phyloP scores from a whole-genome alignment of 1,139 yeast genomes.

The Taphrina deformans region DNA sequence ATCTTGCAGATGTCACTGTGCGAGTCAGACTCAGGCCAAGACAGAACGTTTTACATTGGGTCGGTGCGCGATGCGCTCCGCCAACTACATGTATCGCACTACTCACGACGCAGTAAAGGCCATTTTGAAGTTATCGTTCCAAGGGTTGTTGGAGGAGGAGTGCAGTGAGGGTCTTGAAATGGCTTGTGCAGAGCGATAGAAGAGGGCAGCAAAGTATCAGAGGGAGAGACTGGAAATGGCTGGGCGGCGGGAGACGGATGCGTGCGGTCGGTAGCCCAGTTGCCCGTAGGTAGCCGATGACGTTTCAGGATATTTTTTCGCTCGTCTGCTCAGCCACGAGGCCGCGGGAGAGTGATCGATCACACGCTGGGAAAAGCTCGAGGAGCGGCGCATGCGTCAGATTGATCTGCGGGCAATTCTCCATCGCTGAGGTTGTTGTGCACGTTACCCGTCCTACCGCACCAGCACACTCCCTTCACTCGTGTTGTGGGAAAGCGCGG shows the following conservation, averaged over 20 bases:
- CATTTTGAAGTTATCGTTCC: too few species aligned
- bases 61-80: background rate
- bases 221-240: constrained; percentile 1
- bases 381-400: background rate
- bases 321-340: background rate
- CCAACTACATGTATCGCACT: background rate
- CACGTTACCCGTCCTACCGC: too few species aligned
- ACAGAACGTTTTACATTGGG: background rate
- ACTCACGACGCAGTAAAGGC: constrained; percentile 28
- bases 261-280: background rate
- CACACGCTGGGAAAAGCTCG: background rate
- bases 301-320: background rate
- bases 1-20: constrained; percentile 34
- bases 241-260: background rate
- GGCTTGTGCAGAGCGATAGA: too few species aligned
- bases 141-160: too few species aligned
- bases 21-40: background rate
- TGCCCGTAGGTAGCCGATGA: background rate
- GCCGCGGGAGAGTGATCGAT: background rate
- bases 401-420: background rate
- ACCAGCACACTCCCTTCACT: too few species aligned
- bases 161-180: too few species aligned
- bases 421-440: too few species aligned
- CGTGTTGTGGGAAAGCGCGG: too few species aligned
- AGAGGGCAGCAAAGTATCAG: background rate